Base-by-base conservation (phyloP, 1,284 basidiomycete genomes). In the Tilletia caries region DNA sequence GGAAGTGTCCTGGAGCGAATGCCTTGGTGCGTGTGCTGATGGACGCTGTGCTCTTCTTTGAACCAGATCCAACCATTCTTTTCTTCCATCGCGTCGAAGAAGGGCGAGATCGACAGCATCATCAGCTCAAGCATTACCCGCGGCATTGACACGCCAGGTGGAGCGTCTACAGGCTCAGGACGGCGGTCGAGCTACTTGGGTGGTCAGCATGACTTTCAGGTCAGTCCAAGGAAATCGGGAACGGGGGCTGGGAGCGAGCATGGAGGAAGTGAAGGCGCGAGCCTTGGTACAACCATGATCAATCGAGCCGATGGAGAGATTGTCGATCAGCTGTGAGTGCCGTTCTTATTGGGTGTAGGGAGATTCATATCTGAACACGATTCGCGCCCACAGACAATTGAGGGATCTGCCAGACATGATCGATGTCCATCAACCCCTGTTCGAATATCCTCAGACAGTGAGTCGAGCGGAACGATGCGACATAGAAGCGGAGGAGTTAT, bases 321-420 rank as follows among this genome's bases (percentile, higher is more conserved):
- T 6, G 64, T 44, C 13, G 43, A 46, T 25, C 34, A 33, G 15
- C 13, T 44, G 64, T 65, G 64, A 44, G 64, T 64, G 5, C 12
- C 43, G 10, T 44, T 44, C 48, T 27, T 29, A 27, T 4, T 29
- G 52, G 12, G 52, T 18, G 25, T n/a, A 50, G 43, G 43, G 43
- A 44, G 5, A 18, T 18, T 20, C 6, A 50, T 5, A 50, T 18
- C 52, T 54, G 52, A 54, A n/a, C 37, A 10, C 37, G 6, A 25
- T 6, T 29, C 15, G n/a, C 52, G 5, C 5, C 23, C 41, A 32
- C 41, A 65, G 64, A 29, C 43, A 41, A 43, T 25, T 65, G 20
- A 33, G 64, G 41, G 41, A 87, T 44, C 85, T 89, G 44, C 87
- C 88, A n/a, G 91, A 93, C 79, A 86, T 92, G 46, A 88, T 95